Percentiles rank a stretch among this genome's conserved stretches.
phyloP scores from a whole-genome alignment of 148 eudicot genomes.

The Chenopodium formosanum region DNA sequence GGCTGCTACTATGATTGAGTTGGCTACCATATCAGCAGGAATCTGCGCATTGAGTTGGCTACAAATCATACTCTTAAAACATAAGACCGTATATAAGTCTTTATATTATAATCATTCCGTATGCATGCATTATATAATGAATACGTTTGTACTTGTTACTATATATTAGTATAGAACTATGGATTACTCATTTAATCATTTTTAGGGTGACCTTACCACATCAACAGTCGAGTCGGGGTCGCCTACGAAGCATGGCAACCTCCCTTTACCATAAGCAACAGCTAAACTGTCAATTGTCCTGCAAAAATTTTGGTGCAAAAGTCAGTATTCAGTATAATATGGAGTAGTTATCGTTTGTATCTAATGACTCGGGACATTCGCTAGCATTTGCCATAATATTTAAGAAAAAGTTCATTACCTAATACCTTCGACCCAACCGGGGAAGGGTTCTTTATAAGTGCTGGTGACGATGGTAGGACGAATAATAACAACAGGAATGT shows the following conservation, averaged over 20 bases:
- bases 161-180: too few species aligned
- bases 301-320: neutral
- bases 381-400: too few species aligned
- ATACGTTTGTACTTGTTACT: too few species aligned
- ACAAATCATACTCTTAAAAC: neutral
- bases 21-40: constrained; percentile 63
- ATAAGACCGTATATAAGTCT: too few species aligned
- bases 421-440: constrained; percentile 93
- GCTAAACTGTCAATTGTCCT: constrained; percentile 67
- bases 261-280: constrained; percentile 70
- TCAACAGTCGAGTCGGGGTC: constrained; percentile 44
- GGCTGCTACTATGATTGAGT: constrained; percentile 49
- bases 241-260: constrained; percentile 47
- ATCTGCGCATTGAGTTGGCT: constrained; percentile 21
- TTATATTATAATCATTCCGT: too few species aligned
- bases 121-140: too few species aligned
- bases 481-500: constrained; percentile 64
- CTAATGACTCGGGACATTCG: too few species aligned
- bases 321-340: neutral
- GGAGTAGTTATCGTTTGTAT: neutral
- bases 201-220: constrained; percentile 35
- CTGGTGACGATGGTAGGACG: constrained; percentile 85
- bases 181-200: too few species aligned
- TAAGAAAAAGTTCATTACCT: constrained; percentile 37
- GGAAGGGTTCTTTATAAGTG: constrained; percentile 82